Evolutionary conservation across 768 basidiomycete species (phyloP), one percentile per base, ranked within the genome.

Genomic region (Austroboletus eburneus): DNA sequence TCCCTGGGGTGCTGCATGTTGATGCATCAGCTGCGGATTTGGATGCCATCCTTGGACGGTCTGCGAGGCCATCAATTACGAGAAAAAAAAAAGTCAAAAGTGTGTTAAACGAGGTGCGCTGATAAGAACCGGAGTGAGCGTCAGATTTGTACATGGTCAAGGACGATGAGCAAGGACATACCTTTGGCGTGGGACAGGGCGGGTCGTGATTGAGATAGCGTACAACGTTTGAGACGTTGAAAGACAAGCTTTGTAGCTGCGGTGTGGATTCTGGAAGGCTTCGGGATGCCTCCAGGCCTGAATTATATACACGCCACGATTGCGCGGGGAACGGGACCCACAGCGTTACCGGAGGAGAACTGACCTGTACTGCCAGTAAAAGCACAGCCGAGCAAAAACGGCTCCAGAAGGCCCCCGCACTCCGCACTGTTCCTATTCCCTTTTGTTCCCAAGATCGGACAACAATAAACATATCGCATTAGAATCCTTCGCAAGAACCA

Each of bases 21-120:
- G 45, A 9, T 67, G 64, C 64, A 66, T 66, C 8, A 66, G 46
- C 32, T 64, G 64, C 18, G 64, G 64, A 30, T 66, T 66, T 8
- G 64, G 64, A 35, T 66, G 64, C 64, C 64, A 65, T 55, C 57
- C 62, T 20, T 57, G 64, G 13, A 49, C 40, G 14, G 39, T 27
- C 43, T 61, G 64, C 18, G 50, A 63, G 36, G 62, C 35, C 62
- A 63, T 63, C 17, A 25, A 37, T 12, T 35, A 23, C n/a, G 13
- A 37, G 30, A 7, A 8, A 27, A 35, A n/a, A n/a, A n/a, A n/a
- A n/a, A n/a, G n/a, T n/a, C n/a, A n/a, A n/a, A n/a, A n/a, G n/a
- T n/a, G n/a, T n/a, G n/a, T n/a, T n/a, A n/a, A 30, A 33, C 4
- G 32, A n/a, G 9, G 37, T 17, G 24, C 16, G 36, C 34, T 46